phyloP scores from a whole-genome alignment of 2,329 filamentous ascomycete species.

The Colletotrichum costaricense region DNA sequence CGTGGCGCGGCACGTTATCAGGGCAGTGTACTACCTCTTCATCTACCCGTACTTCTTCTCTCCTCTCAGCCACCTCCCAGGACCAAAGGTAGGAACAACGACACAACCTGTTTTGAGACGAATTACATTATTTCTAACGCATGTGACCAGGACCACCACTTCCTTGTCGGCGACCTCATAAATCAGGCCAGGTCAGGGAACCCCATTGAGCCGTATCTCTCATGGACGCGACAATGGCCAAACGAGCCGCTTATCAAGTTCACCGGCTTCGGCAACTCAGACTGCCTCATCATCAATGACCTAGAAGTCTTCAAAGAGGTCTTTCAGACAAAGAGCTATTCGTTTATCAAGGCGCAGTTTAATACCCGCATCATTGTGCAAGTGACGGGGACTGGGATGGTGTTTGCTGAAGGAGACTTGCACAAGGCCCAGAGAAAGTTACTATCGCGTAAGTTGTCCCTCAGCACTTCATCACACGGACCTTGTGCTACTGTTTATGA shows the following conservation, averaged over 20 bases:
- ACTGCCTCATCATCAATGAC: slow-evolving; percentile 41
- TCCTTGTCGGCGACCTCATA: slow-evolving; percentile 38
- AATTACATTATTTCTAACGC: background rate
- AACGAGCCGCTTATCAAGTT: slow-evolving; percentile 42
- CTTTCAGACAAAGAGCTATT: slow-evolving; percentile 43
- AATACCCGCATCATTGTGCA: slow-evolving; percentile 40
- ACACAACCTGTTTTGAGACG: background rate
- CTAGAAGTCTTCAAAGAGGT: slow-evolving; percentile 41
- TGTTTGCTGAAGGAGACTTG: slow-evolving; percentile 48
- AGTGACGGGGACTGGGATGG: slow-evolving; percentile 44
- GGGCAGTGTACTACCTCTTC: slow-evolving; percentile 46
- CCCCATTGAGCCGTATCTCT: slow-evolving; percentile 33
- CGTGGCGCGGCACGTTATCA: background rate
- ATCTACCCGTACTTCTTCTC: slow-evolving; percentile 57
- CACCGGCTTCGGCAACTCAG: slow-evolving; percentile 40
- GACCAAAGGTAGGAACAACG: slow-evolving; percentile 49
- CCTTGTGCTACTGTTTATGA: background rate
- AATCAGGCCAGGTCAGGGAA: slow-evolving; percentile 33
- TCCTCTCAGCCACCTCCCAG: slow-evolving; percentile 54
- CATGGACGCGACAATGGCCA: slow-evolving; percentile 41
- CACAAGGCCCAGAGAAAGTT: slow-evolving; percentile 49
- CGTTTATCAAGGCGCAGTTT: slow-evolving; percentile 45
- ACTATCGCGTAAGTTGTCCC: slow-evolving; percentile 39
- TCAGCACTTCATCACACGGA: background rate
- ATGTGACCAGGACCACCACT: slow-evolving; percentile 34